These are phyloP conservation scores for Scleroderma citrinum DNA, from an alignment of 768 basidiomycete genomes.

Conservation along the genomic window DNA sequence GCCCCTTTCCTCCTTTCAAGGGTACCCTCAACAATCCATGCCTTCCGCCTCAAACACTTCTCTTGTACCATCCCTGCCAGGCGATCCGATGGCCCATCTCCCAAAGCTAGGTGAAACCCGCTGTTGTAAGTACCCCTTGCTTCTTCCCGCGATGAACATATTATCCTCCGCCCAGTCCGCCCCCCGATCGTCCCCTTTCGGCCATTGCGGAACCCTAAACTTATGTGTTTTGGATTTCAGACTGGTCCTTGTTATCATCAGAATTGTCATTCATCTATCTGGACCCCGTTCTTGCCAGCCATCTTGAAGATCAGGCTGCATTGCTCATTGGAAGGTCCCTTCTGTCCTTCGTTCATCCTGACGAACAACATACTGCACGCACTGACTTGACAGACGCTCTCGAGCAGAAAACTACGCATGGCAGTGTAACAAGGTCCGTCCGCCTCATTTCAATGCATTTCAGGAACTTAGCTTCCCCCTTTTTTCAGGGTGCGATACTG, in stretches of 20 bases:
- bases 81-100: constrained; percentile 35
- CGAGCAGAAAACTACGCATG: constrained; percentile 69
- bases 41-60: constrained; percentile 22
- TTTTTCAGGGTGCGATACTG: constrained; percentile 68
- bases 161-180: constrained; percentile 10
- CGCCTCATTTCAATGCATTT: not conserved
- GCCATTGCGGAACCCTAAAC: constrained; percentile 12
- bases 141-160: constrained; percentile 2
- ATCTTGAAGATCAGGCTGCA: constrained; percentile 69
- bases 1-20: constrained; percentile 34
- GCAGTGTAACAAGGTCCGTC: constrained; percentile 71
- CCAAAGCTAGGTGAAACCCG: constrained; percentile 68
- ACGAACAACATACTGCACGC: constrained; percentile 70
- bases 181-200: constrained; percentile 5
- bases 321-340: constrained; percentile 64
- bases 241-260: constrained; percentile 77
- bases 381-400: constrained; percentile 71
- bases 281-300: constrained; percentile 70
- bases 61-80: constrained; percentile 21
- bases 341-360: constrained; percentile 77
- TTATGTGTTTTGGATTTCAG: constrained; percentile 32
- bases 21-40: constrained; percentile 29
- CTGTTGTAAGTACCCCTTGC: constrained; percentile 54
- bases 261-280: constrained; percentile 77
- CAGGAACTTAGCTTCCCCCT: constrained; percentile 15